phyloP scores from a whole-genome alignment of 73 alveolate genomes.

The Paramecium biaurelia region DNA sequence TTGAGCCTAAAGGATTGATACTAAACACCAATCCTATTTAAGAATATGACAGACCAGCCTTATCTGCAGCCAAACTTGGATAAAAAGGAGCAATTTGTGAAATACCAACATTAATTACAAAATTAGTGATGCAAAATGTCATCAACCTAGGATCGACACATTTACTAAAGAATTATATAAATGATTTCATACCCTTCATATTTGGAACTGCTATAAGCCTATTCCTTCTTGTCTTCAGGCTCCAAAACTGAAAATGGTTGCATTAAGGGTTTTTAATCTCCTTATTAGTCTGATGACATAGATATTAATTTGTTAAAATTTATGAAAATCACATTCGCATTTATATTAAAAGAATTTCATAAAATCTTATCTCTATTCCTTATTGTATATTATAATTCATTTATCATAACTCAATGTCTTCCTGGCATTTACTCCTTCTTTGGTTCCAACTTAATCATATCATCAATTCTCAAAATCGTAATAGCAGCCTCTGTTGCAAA shows the following conservation, averaged over 20 bases:
- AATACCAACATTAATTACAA: constrained; percentile 31
- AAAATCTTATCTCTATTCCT: neutral
- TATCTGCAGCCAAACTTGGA: constrained; percentile 15
- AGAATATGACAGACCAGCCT: constrained; percentile 24
- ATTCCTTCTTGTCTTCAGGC: neutral
- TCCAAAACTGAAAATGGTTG: constrained; percentile 14
- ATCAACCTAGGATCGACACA: constrained; percentile 38
- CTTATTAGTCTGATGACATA: constrained; percentile 15
- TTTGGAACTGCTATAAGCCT: neutral
- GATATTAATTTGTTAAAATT: neutral
- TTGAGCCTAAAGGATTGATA: constrained; percentile 47
- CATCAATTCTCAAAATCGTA: constrained; percentile 97
- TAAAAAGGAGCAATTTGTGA: constrained; percentile 49
- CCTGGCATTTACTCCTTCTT: constrained; percentile 76
- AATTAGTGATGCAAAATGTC: constrained; percentile 45
- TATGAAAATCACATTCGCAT: neutral
- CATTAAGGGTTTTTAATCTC: constrained; percentile 16
- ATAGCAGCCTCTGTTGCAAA: constrained; percentile 99
- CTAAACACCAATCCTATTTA: constrained; percentile 45
- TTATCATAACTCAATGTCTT: constrained; percentile 60
- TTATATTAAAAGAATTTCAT: neutral
- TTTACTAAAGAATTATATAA: neutral
- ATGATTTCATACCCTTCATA: constrained; percentile 20
- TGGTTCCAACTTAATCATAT: constrained; percentile 90
- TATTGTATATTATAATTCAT: neutral